Base-by-base conservation (phyloP, 2,329 filamentous ascomycete genomes). In the Aspergillus sp. region DNA sequence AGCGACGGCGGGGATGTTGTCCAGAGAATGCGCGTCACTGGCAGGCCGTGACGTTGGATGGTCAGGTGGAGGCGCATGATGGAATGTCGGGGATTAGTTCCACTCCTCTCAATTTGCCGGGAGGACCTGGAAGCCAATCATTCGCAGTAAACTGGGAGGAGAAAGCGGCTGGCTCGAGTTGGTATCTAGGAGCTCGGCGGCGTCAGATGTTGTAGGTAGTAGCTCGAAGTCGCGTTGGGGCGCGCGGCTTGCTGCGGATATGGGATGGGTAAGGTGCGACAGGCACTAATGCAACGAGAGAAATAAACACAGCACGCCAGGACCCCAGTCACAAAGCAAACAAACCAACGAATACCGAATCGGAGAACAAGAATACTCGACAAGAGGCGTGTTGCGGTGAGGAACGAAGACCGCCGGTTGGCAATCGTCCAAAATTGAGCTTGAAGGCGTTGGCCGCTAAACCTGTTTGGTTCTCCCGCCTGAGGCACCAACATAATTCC, bases 21-120 rank as follows among this genome's bases (percentile, higher is more conserved):
- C 85, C 89, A 93, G 38, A 93, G 76, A 50, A 94, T 79, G 58
- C 83, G 83, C 50, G 85, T 82, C 38, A 88, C 81, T 7, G 90
- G 90, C 20, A 94, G 79, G 41, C 80, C 82, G 71, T 93, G 83
- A 52, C 90, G 86, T 57, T 84, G 83, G 49, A 95, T 82, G 33
- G 83, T 78, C 45, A 95, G 75, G 59, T 87, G 86, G 54, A 95
- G 80, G 64, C 90, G 88, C 79, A 94, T 84, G 45, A 46, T 68
- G 60, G 53, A 60, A 59, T 50, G 46, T 33, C 17, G 24, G 41
- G 40, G 40, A 17, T 10, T 43, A 7, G 35, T 38, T 38, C 35
- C 35, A 38, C 35, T 8, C 35, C 35, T 10, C 26, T 38, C 35
- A 8, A 17, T 38, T 38, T 14, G 16, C 35, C 16, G 35, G 14